phyloP scores from a whole-genome alignment of 345 rosid species.

The Brassica carinata region DNA sequence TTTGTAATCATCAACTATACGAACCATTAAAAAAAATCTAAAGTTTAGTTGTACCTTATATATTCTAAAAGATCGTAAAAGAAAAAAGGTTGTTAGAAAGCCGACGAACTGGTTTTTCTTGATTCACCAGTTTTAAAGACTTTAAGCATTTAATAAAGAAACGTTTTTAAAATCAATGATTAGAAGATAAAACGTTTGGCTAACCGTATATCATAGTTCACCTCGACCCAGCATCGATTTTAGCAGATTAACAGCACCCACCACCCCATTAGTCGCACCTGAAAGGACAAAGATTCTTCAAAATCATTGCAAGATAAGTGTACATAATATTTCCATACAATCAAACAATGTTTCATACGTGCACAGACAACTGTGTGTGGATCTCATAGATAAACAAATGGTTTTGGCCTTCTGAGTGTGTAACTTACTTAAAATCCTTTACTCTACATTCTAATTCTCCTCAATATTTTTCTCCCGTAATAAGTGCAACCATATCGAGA shows the following conservation, averaged over 20 bases:
- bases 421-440: background rate
- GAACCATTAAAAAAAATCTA: background rate
- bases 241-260: background rate
- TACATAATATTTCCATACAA: too few relatives aligned
- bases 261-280: background rate
- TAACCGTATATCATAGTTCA: background rate
- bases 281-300: background rate
- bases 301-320: background rate
- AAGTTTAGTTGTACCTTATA: background rate
- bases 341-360: background rate
- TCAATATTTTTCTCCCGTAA: background rate
- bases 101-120: too few relatives aligned
- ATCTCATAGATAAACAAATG: background rate
- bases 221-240: background rate
- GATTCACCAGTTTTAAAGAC: too few relatives aligned
- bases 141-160: too few relatives aligned
- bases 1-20: background rate
- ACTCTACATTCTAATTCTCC: background rate
- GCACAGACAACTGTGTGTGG: background rate
- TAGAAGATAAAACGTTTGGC: background rate
- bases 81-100: background rate
- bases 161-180: too few relatives aligned
- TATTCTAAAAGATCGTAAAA: background rate
- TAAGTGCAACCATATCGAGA: background rate
- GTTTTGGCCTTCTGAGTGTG: background rate